Conservation (phyloP, 225 moss, liverwort and hornwort species). For the Anthoceros angustus region DNA sequence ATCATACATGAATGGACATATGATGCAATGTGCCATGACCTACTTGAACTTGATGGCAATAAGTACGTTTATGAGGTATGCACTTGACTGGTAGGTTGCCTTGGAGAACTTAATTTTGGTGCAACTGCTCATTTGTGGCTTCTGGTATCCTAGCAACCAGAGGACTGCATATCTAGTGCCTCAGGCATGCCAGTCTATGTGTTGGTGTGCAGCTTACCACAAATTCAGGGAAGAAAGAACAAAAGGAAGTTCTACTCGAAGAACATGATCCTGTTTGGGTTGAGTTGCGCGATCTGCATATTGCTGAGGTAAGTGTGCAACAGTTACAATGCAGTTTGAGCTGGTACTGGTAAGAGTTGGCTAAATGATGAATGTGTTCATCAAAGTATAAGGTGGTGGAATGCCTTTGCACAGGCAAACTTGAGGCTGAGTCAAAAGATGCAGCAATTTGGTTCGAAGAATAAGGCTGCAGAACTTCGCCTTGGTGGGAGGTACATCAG, state of each 20-base stretch:
- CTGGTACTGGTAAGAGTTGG: not conserved
- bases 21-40: conserved; percentile 92
- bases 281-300: conserved; percentile 85
- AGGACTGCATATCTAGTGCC: too few species aligned
- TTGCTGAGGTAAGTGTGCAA: conserved; percentile 62
- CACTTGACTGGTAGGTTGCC: not conserved
- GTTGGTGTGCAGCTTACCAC: conserved; percentile 44
- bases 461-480: conserved; percentile 83
- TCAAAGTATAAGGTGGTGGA: not conserved
- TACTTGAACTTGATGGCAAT: conserved; percentile 70
- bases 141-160: too few species aligned
- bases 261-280: conserved; percentile 95
- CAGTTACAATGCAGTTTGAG: not conserved
- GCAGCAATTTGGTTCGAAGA: conserved; percentile 76
- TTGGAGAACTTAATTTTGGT: not conserved
- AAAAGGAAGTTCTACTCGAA: conserved; percentile 69
- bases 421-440: conserved; percentile 66
- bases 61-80: conserved; percentile 72
- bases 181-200: too few species aligned
- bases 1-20: conserved; percentile 98
- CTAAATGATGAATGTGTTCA: not conserved
- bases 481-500: conserved; percentile 49
- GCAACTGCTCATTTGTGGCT: not conserved
- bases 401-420: conserved; percentile 38
- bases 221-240: conserved; percentile 65